phyloP scores from a whole-genome alignment of 148 eudicot species.

The Amaranthus palmeri region DNA sequence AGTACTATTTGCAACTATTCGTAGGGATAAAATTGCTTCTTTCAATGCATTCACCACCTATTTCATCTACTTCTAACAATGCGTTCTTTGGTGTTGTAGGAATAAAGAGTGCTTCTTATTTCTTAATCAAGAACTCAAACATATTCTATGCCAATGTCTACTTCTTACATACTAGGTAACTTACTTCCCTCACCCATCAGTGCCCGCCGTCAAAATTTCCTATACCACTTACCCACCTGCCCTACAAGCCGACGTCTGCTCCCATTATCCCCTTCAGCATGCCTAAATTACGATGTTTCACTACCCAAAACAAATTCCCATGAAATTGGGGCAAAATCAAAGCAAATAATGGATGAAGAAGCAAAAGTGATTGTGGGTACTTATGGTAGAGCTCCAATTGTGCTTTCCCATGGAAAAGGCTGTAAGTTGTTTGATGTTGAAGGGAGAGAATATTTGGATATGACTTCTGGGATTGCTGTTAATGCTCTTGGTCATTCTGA shows the following conservation, averaged over 20 bases:
- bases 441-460: conserved; percentile 76
- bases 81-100: too few relatives aligned
- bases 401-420: conserved; percentile 67
- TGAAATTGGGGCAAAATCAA: conserved; percentile 16
- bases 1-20: too few relatives aligned
- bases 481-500: conserved; percentile 89
- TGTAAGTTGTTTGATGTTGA: conserved; percentile 76
- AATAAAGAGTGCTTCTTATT: too few relatives aligned
- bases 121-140: not conserved
- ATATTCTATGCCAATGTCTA: conserved; percentile 17
- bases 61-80: too few relatives aligned
- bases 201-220: conserved; percentile 25
- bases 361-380: conserved; percentile 61
- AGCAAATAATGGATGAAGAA: conserved; percentile 58
- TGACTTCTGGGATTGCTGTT: conserved; percentile 85
- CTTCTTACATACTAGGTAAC: conserved; percentile 27
- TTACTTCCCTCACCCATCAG: conserved; percentile 21
- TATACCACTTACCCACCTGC: not conserved
- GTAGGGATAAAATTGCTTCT: too few relatives aligned
- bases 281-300: conserved; percentile 31
- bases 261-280: conserved; percentile 12
- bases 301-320: conserved; percentile 7
- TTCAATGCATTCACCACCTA: too few relatives aligned
- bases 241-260: not conserved
- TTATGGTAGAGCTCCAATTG: conserved; percentile 64